phyloP scores from a whole-genome alignment of 192 early-diverging fungal species.

The Obelidium mucronatum region DNA sequence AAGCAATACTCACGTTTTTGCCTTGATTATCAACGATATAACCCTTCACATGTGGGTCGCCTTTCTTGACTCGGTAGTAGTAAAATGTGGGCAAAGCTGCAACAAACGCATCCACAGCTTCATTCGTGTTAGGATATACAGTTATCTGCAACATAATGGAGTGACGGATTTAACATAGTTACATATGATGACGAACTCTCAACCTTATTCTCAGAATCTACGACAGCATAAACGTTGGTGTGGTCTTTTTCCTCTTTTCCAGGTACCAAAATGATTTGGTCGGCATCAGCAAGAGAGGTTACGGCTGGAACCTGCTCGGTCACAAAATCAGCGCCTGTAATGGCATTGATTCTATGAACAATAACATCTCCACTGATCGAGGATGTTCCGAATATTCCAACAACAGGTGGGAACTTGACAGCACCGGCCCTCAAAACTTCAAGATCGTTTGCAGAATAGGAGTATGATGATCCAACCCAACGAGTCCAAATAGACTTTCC shows the following conservation, averaged over 20 bases:
- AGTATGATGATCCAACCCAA: conserved; percentile 50
- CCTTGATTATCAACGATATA: conserved; percentile 53
- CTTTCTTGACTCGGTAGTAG: conserved; percentile 64
- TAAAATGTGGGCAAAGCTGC: conserved; percentile 64
- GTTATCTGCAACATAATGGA: conserved; percentile 50
- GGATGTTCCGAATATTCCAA: conserved; percentile 65
- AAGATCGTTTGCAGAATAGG: conserved; percentile 54
- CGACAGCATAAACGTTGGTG: conserved; percentile 38
- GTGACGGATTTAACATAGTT: conserved; percentile 23
- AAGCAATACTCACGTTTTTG: not conserved
- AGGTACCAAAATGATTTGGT: conserved; percentile 37
- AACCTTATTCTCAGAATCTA: conserved; percentile 37
- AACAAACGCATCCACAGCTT: conserved; percentile 61
- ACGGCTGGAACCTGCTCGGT: not conserved
- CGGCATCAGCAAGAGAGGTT: not conserved
- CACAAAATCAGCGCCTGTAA: conserved; percentile 66
- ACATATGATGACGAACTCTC: too few relatives aligned
- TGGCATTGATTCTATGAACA: conserved; percentile 63
- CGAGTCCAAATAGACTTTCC: conserved; percentile 85
- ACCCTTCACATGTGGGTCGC: conserved; percentile 47
- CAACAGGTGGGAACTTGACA: conserved; percentile 76
- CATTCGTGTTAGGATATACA: conserved; percentile 71
- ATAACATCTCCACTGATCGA: conserved; percentile 39
- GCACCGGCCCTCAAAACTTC: conserved; percentile 62
- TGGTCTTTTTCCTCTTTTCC: conserved; percentile 40